A percentile compares a stretch with the other conserved stretches of the same genome.
phyloP scores from a whole-genome alignment of 805 yeast species.

The Dipodascopsis uninucleata region DNA sequence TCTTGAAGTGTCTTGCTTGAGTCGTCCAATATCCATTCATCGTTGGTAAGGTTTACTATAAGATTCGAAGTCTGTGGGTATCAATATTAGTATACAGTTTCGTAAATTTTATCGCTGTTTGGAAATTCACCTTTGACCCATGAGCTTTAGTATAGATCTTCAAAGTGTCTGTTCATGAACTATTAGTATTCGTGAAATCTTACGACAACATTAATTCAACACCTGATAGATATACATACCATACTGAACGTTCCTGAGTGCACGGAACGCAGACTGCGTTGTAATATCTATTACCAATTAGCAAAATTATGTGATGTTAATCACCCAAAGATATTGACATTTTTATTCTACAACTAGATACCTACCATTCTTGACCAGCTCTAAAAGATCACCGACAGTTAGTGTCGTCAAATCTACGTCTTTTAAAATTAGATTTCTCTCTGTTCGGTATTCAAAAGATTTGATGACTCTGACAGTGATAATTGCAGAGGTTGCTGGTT shows the following conservation, averaged over 20 bases:
- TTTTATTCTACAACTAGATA: neutral
- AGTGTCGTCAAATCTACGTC: conserved; percentile 66
- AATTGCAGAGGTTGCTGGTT: conserved; percentile 49
- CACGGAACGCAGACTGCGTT: conserved; percentile 68
- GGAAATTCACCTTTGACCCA: conserved; percentile 59
- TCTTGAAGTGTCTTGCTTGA: conserved; percentile 44
- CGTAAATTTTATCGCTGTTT: neutral
- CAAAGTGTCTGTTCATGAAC: conserved; percentile 35
- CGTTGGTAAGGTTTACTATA: conserved; percentile 84
- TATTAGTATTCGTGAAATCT: neutral
- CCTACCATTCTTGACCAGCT: conserved; percentile 42
- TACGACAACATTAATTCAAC: neutral
- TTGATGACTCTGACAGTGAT: conserved; percentile 83
- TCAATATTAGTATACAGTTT: neutral
- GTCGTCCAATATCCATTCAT: conserved; percentile 61
- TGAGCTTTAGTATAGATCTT: conserved; percentile 94
- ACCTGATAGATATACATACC: conserved; percentile 12
- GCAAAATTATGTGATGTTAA: too few relatives aligned
- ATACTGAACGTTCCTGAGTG: conserved; percentile 65
- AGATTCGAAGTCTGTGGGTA: conserved; percentile 64
- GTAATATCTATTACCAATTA: conserved; percentile 39
- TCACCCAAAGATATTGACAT: conserved; percentile 2
- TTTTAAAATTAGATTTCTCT: conserved; percentile 66
- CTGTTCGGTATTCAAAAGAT: conserved; percentile 88
- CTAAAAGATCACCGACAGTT: conserved; percentile 62